A percentile compares a stretch with the other conserved stretches of the same genome.
phyloP scores from a whole-genome alignment of 352 stramenopile species.

The Phytopythium oedochilum region DNA sequence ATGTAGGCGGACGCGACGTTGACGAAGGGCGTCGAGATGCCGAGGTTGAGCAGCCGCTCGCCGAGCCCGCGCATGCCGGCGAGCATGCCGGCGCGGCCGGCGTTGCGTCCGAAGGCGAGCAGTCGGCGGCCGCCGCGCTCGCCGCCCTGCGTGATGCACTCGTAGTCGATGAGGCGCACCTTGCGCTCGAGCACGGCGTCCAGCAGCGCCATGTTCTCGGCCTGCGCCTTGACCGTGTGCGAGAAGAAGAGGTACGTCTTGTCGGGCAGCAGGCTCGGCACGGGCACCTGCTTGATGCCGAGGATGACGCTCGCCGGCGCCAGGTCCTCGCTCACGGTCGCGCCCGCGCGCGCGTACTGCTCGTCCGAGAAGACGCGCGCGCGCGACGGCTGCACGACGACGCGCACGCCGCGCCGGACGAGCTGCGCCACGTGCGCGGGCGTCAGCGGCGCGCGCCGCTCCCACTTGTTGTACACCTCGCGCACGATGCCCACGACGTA shows the following conservation, averaged over 20 bases:
- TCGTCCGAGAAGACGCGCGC: conserved; percentile 92
- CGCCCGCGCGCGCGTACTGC: conserved; percentile 89
- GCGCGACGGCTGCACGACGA: conserved; percentile 92
- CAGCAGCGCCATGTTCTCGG: conserved; percentile 94
- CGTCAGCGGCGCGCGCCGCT: conserved; percentile 90
- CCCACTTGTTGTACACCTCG: conserved; percentile 95
- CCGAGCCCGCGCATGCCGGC: conserved; percentile 92
- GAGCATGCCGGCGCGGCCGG: conserved; percentile 93
- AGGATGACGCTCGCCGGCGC: conserved; percentile 89
- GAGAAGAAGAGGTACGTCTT: conserved; percentile 98
- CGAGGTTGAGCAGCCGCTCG: conserved; percentile 90
- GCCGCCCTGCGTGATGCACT: conserved; percentile 91
- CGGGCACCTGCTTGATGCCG: conserved; percentile 93
- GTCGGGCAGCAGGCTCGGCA: conserved; percentile 74
- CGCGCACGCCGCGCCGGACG: conserved; percentile 72
- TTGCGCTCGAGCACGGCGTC: conserved; percentile 89
- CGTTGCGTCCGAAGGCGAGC: conserved; percentile 94
- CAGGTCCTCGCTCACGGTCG: conserved; percentile 88
- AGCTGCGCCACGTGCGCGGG: conserved; percentile 87
- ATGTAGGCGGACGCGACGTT: conserved; percentile 93
- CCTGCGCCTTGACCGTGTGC: conserved; percentile 96
- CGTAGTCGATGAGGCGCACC: conserved; percentile 95
- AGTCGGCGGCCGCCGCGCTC: conserved; percentile 75
- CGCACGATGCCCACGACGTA: conserved; percentile 88
- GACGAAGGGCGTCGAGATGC: conserved; percentile 93